Conservation (phyloP, 257 asterid species). For the Solanum raphanifolium region DNA sequence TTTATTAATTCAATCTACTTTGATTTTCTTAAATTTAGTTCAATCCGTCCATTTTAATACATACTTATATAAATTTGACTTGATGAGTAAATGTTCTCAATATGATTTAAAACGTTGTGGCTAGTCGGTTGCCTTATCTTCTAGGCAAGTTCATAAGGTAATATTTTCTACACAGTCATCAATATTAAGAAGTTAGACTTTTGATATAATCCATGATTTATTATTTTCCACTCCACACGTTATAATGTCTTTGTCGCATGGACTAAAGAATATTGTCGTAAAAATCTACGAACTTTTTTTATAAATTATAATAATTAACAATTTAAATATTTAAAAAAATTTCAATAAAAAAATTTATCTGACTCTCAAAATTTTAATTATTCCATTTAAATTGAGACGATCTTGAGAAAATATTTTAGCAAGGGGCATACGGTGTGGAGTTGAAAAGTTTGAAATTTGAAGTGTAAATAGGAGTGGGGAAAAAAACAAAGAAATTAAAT, state of each 20-base stretch:
- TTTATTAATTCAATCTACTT: background rate
- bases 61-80: background rate
- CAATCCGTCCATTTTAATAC: no score
- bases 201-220: background rate
- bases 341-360: no score
- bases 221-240: background rate
- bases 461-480: background rate
- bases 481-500: conserved; percentile 6
- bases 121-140: background rate
- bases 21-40: background rate
- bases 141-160: background rate
- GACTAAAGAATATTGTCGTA: background rate
- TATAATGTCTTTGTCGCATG: background rate
- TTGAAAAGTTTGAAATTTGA: conserved; percentile 4
- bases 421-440: background rate
- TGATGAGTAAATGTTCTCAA: background rate
- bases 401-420: background rate
- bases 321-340: no score
- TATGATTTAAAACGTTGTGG: background rate
- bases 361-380: background rate
- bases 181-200: background rate
- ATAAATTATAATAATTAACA: no score
- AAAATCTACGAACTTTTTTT: no score
- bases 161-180: background rate
- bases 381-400: background rate